Evolutionary conservation across 768 basidiomycete genomes (phyloP), one percentile per base, ranked within the genome.

Genomic region (Tephrocybe sp.): DNA sequence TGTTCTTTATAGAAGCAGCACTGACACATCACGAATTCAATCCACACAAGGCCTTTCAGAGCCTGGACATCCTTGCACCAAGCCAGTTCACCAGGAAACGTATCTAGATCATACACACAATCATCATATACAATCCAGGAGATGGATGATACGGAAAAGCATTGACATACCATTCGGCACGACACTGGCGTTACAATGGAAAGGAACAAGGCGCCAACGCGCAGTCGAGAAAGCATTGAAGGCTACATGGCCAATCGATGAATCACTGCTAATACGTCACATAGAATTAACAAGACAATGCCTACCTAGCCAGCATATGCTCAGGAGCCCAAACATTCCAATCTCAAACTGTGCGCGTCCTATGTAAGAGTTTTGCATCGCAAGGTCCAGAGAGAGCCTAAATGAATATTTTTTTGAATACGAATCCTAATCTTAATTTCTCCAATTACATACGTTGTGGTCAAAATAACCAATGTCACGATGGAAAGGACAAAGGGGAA

Each of bases 401-500:
- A n/a, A n/a, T n/a, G 26, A 26, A 26, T 4, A 3, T 26, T 7
- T 4, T 26, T 26, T 1, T 12, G 8, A 22, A 13, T 14, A 1
- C n/a, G 16, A 23, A 26, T 53, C 31, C 38, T 30, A 31, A 9
- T 50, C 10, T 20, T 48, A 30, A 7, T 13, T 26, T 33, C 13
- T 35, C 14, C 40, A 52, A 38, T 6, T 65, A 47, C 78, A 49
- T 51, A 81, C 82, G 73, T 65, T 34, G 67, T 26, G 30, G 70
- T 58, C 33, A 82, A 61, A 26, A 80, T 49, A 31, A 74, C 62
- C 26, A 80, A 60, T 1, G 80, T 80, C 44, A 71, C 61, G 58
- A 81, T 77, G 26, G 81, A 81, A 33, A 84, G 72, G n/a, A 68
- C 74, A 48, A 83, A 68, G n/a, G 83, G 83, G 60, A 82, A 81